Base-by-base conservation (phyloP, 116 monocot genomes). In the Trichopus zeylanicus region DNA sequence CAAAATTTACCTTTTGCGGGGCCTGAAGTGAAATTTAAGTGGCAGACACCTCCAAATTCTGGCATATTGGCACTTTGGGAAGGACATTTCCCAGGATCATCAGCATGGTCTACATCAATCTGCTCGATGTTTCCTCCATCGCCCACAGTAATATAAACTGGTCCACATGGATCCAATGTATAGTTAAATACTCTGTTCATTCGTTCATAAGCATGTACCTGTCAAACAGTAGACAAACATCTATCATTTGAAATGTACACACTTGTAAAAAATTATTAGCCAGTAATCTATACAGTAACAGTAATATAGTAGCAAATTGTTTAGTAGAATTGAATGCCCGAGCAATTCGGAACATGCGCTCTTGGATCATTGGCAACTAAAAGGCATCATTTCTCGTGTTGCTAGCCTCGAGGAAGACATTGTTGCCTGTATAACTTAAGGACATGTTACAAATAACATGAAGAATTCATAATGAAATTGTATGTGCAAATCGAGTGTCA, bases 51-150 rank as follows among this genome's bases (percentile, higher is more conserved):
- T 26, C 90, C 81, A 58, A 78, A 74, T 68, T 85, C 84, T 5
- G 85, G 78, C 8, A 58, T 66, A 31, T 78, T 92, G 29, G 78
- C 84, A 62, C 60, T 42, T 48, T 69, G 37, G 26, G 72, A 75
- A 13, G 83, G 80, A 55, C 90, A 90, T 25, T 85, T 82, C 51
- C 79, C 89, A 35, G 73, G 78, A 30, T 90, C 90, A 63, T 90
- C 90, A 12, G 90, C 85, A 67, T 73, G 69, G 12, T 79, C 85
- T 10, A 82, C 54, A 26, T 84, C 78, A 3, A 90, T 56, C 63
- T 79, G 62, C 71, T 90, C 90, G 57, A 84, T 78, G 29, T 85
- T 90, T 48, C 90, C 90, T 15, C 90, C 90, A 62, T 90, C 90
- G 62, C 90, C 90, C 31, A 85, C 73, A 28, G 68, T 82, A 61